These are phyloP conservation scores for Sanghuangporus baumii DNA, from an alignment of 1,284 basidiomycete genomes.

Conservation along the genomic window DNA sequence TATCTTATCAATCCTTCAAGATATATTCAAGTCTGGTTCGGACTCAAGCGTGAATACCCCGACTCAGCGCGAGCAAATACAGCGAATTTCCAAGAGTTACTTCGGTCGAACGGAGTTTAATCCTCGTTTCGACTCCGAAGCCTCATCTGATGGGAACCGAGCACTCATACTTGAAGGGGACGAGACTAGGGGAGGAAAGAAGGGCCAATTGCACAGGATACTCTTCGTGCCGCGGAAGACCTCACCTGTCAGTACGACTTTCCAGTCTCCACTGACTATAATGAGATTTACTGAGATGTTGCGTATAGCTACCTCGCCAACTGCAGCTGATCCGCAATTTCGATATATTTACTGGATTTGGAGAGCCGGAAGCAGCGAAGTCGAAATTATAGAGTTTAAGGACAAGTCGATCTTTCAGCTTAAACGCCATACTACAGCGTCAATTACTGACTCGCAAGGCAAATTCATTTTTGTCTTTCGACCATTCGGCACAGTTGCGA, in stretches of 20 bases:
- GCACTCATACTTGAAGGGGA: slow-evolving; percentile 63
- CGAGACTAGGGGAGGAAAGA: slow-evolving; percentile 53
- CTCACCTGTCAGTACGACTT: slow-evolving; percentile 26
- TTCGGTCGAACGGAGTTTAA: slow-evolving; percentile 60
- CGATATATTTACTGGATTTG: slow-evolving; percentile 47
- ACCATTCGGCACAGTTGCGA: too few species aligned
- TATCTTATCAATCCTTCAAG: slow-evolving; percentile 51
- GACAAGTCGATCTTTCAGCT: not conserved
- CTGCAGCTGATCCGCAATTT: slow-evolving; percentile 52
- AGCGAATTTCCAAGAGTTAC: slow-evolving; percentile 40
- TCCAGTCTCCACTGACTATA: too few species aligned
- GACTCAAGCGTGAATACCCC: slow-evolving; percentile 29
- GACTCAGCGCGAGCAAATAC: slow-evolving; percentile 40
- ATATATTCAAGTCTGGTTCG: slow-evolving; percentile 35
- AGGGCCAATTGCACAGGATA: slow-evolving; percentile 52
- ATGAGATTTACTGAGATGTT: not conserved
- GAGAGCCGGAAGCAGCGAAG: not conserved
- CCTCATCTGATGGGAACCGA: slow-evolving; percentile 32
- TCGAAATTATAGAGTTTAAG: not conserved
- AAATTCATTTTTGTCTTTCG: too few species aligned
- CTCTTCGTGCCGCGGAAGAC: slow-evolving; percentile 39
- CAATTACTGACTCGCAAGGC: too few species aligned
- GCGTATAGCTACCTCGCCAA: slow-evolving; percentile 39
- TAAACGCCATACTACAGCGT: too few species aligned
- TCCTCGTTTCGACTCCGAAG: slow-evolving; percentile 37